phyloP scores from a whole-genome alignment of 75 land plant species.

The Azolla pinnata region DNA sequence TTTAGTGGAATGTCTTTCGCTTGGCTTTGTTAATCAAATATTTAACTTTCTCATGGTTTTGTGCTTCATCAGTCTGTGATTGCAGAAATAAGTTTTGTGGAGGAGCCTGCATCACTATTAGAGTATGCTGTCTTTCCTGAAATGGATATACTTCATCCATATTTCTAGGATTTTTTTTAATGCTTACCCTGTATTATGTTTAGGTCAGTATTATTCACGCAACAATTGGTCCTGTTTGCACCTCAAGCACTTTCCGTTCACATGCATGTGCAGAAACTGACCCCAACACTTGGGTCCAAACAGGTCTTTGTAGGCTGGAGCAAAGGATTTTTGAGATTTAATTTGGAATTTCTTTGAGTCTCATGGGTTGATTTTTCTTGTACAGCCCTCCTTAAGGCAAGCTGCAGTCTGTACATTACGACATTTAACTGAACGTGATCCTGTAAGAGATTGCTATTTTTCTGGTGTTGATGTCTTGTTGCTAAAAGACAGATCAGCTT shows the following conservation, averaged over 20 bases:
- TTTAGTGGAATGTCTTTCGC: too few species aligned
- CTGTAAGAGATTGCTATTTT: constrained; percentile 39
- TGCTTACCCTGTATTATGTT: too few species aligned
- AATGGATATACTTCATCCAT: background rate
- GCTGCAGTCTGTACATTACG: constrained; percentile 80
- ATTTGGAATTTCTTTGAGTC: background rate
- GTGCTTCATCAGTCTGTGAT: constrained; percentile 55
- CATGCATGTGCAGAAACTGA: constrained; percentile 72
- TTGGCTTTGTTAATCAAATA: too few species aligned
- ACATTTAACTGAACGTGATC: constrained; percentile 86
- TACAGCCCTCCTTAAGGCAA: constrained; percentile 82
- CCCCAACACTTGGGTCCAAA: constrained; percentile 77
- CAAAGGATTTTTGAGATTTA: background rate
- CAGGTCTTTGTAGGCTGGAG: constrained; percentile 41
- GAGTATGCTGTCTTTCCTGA: constrained; percentile 44
- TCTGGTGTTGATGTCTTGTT: background rate
- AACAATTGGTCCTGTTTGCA: constrained; percentile 93
- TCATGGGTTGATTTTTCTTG: background rate
- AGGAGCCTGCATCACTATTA: constrained; percentile 74
- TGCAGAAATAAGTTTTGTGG: constrained; percentile 76
- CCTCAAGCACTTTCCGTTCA: constrained; percentile 95
- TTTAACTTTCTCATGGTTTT: too few species aligned
- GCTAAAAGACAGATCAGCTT: too few species aligned
- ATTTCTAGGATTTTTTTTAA: too few species aligned
- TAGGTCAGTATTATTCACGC: constrained; percentile 87